Base-by-base conservation (phyloP, 2,329 filamentous ascomycete genomes). In the Botrytis elliptica region DNA sequence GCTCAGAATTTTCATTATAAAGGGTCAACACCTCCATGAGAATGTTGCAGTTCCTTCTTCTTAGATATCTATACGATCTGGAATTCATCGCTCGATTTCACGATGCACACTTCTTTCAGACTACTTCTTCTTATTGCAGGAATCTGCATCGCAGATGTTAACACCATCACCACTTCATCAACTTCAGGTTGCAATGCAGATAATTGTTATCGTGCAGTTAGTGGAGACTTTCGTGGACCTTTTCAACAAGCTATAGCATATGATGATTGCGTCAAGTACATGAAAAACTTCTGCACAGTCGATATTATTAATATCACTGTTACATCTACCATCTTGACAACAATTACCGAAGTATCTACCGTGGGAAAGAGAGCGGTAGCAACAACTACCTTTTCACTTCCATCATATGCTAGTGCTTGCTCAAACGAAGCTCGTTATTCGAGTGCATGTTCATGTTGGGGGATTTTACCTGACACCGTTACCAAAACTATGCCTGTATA, bases 381-480 rank as follows among this genome's bases (percentile, higher is more conserved):
- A n/a, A 52, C 70, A 20, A 44, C 70, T n/a, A 2, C 62, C 18
- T 71, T 71, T 29, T 44, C 57, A 25, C 67, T 75, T 44, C 74
- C 74, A 62, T 3, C 68, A 40, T 75, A 75, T 46, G 74, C 72
- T 9, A 72, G 38, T 42, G 67, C 46, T 5, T 75, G 74, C 55
- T 62, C 60, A 9, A 57, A 52, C 18, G 62, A 70, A 36, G 62
- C 72, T 36, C 49, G 59, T 3, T 75, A 75, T 33, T 67, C 67
- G 25, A 71, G 62, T 29, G 74, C 74, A 22, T 75, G 72, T 65
- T 74, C 72, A 29, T 75, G 74, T 57, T 71, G 70, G 42, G 74
- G 74, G 6, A 46, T 74, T 49, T 6, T 46, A 22, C 71, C 63
- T n/a, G 46, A n/a, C 60, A 72, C 63, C 6, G 36, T 46, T 40